Conservation (phyloP, 768 basidiomycete species). For the Tricholoma hemisulphureum region DNA sequence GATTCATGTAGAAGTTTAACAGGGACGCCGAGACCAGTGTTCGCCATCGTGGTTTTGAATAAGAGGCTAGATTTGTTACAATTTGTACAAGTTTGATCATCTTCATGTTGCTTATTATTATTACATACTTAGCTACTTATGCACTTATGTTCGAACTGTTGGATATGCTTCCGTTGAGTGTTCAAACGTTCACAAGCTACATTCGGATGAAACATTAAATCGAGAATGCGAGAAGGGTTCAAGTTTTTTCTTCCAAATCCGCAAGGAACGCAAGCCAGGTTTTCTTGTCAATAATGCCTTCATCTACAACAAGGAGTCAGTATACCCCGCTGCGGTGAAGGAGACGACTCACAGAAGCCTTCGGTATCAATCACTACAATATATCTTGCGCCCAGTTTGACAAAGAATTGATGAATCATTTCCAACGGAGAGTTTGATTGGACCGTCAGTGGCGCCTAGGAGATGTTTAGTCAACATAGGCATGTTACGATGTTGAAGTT, state of each 20-base stretch:
- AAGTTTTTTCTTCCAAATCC: constrained; percentile 62
- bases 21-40: constrained; percentile 83
- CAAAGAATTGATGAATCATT: constrained; percentile 90
- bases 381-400: constrained; percentile 90
- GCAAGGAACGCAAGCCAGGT: constrained; percentile 86
- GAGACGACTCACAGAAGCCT: constrained; percentile 64
- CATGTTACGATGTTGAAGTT: constrained; percentile 7
- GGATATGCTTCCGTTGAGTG: too few species aligned
- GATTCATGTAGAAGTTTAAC: constrained; percentile 97
- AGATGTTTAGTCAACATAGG: neutral
- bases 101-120: too few species aligned
- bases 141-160: too few species aligned
- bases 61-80: neutral
- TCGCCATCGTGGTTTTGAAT: constrained; percentile 41
- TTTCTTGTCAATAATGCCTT: constrained; percentile 93
- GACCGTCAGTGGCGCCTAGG: constrained; percentile 82
- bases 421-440: constrained; percentile 85
- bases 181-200: neutral
- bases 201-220: neutral
- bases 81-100: neutral
- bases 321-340: neutral
- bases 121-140: too few species aligned
- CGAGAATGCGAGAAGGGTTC: neutral
- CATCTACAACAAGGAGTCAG: constrained; percentile 46
- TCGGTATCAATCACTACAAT: constrained; percentile 81